A percentile compares a stretch with the other conserved stretches of the same genome.
Conservation (phyloP, 345 rosid genomes). For the Murraya paniculata region DNA sequence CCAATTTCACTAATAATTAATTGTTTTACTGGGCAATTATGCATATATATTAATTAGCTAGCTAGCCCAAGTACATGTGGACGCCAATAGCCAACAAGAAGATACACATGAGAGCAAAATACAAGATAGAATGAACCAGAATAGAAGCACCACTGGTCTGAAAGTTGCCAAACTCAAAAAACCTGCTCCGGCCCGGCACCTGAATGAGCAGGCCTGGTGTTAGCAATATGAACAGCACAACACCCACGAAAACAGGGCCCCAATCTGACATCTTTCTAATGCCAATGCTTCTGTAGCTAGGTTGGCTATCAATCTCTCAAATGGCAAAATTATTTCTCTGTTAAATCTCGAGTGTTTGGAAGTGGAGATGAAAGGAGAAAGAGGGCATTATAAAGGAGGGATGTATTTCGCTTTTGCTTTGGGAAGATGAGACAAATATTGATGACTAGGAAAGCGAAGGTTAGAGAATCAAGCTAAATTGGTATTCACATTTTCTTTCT, state of each 20-base stretch:
- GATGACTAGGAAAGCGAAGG: slow-evolving; percentile 25
- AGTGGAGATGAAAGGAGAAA: background rate
- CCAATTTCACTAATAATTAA: background rate
- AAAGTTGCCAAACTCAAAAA: slow-evolving; percentile 80
- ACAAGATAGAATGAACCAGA: slow-evolving; percentile 70
- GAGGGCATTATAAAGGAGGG: background rate
- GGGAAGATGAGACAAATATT: slow-evolving; percentile 20
- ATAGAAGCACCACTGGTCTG: slow-evolving; percentile 86
- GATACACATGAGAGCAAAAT: slow-evolving; percentile 77
- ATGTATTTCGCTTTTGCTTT: slow-evolving; percentile 6
- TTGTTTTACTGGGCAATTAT: too few relatives aligned
- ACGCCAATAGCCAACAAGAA: slow-evolving; percentile 80
- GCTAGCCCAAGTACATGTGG: slow-evolving; percentile 66
- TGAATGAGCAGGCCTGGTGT: slow-evolving; percentile 86
- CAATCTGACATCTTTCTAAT: slow-evolving; percentile 63
- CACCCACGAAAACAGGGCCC: slow-evolving; percentile 94
- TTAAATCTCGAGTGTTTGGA: background rate
- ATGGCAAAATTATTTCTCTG: background rate
- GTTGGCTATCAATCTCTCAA: background rate
- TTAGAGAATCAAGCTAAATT: slow-evolving; percentile 26
- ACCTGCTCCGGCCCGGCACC: slow-evolving; percentile 54
- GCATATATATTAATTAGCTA: background rate
- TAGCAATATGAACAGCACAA: slow-evolving; percentile 70
- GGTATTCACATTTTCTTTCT: slow-evolving; percentile 8
- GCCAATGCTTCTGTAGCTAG: background rate